Evolutionary conservation across 2,329 filamentous ascomycete species (phyloP).

Genomic region (Graphilbum fragrans): DNA sequence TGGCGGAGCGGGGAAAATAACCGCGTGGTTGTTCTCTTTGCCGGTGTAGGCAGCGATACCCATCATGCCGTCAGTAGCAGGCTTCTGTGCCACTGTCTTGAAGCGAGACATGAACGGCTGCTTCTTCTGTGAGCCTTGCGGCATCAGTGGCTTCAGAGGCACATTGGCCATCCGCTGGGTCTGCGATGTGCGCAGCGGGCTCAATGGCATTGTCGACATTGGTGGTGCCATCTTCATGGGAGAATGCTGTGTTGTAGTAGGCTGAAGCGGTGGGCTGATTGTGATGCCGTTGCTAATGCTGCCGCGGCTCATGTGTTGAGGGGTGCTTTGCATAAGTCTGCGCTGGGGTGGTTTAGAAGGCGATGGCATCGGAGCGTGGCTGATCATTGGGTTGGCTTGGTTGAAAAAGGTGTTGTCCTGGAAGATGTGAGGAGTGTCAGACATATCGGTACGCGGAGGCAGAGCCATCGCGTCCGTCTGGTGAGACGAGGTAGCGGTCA

Average conservation of each 20-base stretch:
- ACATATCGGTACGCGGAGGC: constrained; percentile 32
- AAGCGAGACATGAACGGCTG: constrained; percentile 44
- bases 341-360: constrained; percentile 33
- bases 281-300: constrained; percentile 48
- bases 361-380: constrained; percentile 44
- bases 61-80: constrained; percentile 26
- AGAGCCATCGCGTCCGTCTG: constrained; percentile 38
- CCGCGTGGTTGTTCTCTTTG: constrained; percentile 44
- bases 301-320: constrained; percentile 33
- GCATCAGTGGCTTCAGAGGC: constrained; percentile 51
- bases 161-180: constrained; percentile 55
- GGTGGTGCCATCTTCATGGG: constrained; percentile 51
- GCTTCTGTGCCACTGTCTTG: constrained; percentile 43
- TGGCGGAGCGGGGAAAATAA: constrained; percentile 34
- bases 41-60: constrained; percentile 22
- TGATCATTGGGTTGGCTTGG: constrained; percentile 34
- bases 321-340: constrained; percentile 20
- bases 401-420: constrained; percentile 35
- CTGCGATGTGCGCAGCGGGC: constrained; percentile 40
- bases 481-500: not conserved
- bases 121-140: constrained; percentile 58
- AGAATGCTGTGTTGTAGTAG: constrained; percentile 42
- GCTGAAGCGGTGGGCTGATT: constrained; percentile 48
- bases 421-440: constrained; percentile 38
- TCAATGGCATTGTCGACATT: constrained; percentile 45